Conservation (phyloP, 2,329 filamentous ascomycete species). For the Penicillium expansum region DNA sequence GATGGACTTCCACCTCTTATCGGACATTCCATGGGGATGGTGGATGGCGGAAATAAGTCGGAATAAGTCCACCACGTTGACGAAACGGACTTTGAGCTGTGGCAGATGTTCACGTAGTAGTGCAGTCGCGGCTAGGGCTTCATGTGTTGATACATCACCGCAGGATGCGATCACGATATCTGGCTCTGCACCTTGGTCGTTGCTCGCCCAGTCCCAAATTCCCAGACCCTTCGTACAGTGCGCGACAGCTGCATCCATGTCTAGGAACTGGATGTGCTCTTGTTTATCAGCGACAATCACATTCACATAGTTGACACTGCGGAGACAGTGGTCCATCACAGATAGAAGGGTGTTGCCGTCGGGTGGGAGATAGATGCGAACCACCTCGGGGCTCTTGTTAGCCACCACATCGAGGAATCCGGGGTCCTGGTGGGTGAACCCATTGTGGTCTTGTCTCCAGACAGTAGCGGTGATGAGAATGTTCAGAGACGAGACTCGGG, state of each 20-base stretch:
- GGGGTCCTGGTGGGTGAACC: slow-evolving; percentile 78
- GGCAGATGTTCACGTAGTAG: slow-evolving; percentile 70
- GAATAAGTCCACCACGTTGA: slow-evolving; percentile 79
- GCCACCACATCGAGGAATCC: slow-evolving; percentile 76
- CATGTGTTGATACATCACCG: slow-evolving; percentile 71
- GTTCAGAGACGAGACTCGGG: slow-evolving; percentile 71
- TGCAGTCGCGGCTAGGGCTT: slow-evolving; percentile 71
- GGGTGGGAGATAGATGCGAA: slow-evolving; percentile 76
- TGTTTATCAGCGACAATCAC: slow-evolving; percentile 79
- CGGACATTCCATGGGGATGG: slow-evolving; percentile 70
- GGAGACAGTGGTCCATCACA: slow-evolving; percentile 72
- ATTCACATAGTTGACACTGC: slow-evolving; percentile 74
- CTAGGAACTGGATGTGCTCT: slow-evolving; percentile 71
- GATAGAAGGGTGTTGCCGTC: slow-evolving; percentile 76
- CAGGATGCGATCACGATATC: slow-evolving; percentile 75
- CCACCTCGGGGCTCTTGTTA: slow-evolving; percentile 77
- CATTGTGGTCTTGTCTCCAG: slow-evolving; percentile 81
- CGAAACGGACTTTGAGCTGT: slow-evolving; percentile 70
- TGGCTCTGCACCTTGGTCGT: slow-evolving; percentile 65
- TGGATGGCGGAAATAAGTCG: slow-evolving; percentile 68
- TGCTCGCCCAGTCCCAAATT: slow-evolving; percentile 75
- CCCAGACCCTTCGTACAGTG: slow-evolving; percentile 78
- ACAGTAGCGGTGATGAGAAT: slow-evolving; percentile 76
- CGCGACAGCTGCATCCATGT: slow-evolving; percentile 67
- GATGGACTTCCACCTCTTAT: slow-evolving; percentile 63